These are phyloP conservation scores for Phytophthora rubi DNA, from an alignment of 352 stramenopile genomes.

Conservation along the genomic window DNA sequence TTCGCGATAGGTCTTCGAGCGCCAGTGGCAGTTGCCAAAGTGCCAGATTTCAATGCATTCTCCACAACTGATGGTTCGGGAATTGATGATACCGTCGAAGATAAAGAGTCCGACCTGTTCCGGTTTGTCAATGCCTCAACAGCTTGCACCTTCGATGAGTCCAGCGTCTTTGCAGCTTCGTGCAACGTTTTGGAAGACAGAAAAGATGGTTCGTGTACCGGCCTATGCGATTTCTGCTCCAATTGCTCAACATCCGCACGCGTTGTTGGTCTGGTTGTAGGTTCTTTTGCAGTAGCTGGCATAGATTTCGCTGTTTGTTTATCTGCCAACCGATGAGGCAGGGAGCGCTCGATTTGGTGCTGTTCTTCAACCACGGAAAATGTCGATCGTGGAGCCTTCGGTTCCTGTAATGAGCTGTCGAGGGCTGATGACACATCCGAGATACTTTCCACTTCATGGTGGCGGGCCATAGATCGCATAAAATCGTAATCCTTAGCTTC, in stretches of 20 bases:
- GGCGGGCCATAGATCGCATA: conserved; percentile 8
- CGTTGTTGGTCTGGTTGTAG: not conserved
- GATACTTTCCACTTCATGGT: conserved; percentile 22
- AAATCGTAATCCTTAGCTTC: conserved; percentile 19
- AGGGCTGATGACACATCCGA: conserved; percentile 17
- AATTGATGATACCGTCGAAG: conserved; percentile 63
- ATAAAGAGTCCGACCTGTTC: conserved; percentile 48
- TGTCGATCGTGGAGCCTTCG: conserved; percentile 11
- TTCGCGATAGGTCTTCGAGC: conserved; percentile 57
- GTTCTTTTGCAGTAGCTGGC: conserved; percentile 11
- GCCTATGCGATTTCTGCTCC: not conserved
- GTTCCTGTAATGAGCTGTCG: conserved; percentile 16
- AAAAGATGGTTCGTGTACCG: not conserved
- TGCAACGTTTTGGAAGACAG: conserved; percentile 2
- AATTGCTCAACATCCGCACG: not conserved
- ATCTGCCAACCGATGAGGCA: conserved; percentile 7
- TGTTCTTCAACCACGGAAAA: conserved; percentile 24
- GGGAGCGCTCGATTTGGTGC: conserved; percentile 16
- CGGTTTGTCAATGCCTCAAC: conserved; percentile 5
- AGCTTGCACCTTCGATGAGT: not conserved
- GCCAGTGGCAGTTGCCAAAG: conserved; percentile 15
- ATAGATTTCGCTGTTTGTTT: conserved; percentile 24
- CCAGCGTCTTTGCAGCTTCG: not conserved
- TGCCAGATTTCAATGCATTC: conserved; percentile 24
- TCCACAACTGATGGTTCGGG: conserved; percentile 46